Conservation (phyloP, 306 rosid species). For the Rubus parviflorus region DNA sequence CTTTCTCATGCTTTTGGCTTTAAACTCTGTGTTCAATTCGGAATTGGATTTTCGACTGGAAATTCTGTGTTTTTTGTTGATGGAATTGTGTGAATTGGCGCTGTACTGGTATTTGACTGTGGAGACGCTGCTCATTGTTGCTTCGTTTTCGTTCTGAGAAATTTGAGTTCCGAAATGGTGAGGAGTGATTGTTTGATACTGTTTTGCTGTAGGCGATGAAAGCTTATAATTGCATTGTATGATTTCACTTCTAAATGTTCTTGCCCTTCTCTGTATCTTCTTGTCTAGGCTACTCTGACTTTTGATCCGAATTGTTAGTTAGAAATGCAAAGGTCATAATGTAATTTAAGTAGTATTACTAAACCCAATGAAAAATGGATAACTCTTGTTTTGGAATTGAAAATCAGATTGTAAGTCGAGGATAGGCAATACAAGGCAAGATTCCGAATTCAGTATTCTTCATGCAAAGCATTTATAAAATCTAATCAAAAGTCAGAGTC, state of each 20-base stretch:
- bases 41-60: neutral
- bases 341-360: too few relatives aligned
- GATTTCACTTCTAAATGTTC: neutral
- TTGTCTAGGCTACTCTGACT: too few relatives aligned
- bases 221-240: neutral
- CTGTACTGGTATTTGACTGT: neutral
- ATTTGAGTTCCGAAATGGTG: too few relatives aligned
- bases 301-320: neutral
- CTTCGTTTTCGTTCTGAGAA: neutral
- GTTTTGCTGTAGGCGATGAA: neutral
- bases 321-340: neutral
- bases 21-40: neutral
- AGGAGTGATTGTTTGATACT: neutral
- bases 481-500: too few relatives aligned
- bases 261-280: too few relatives aligned
- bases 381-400: too few relatives aligned
- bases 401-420: too few relatives aligned
- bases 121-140: neutral
- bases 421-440: neutral
- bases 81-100: neutral
- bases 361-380: too few relatives aligned
- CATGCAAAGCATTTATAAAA: too few relatives aligned
- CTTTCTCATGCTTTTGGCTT: conserved; percentile 13
- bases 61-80: neutral
- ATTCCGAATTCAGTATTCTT: neutral